Conservation (phyloP, 495 filamentous ascomycete genomes). For the Aspergillus ostianus region DNA sequence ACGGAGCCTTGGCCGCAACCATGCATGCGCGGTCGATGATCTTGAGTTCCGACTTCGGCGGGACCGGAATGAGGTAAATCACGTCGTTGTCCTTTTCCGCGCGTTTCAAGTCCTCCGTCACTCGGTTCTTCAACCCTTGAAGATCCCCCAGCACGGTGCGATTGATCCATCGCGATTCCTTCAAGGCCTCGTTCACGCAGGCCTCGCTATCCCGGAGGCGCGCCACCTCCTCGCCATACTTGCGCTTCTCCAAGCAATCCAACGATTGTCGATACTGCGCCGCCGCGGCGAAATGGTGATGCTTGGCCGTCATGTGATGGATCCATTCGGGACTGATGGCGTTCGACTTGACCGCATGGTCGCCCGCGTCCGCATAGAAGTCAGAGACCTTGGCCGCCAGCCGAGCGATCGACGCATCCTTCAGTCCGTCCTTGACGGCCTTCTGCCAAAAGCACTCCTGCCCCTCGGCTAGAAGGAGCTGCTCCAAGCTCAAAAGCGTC, state of each 20-base stretch:
- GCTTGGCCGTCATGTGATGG: conserved; percentile 95
- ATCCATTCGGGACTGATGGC: conserved; percentile 95
- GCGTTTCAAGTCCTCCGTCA: conserved; percentile 83
- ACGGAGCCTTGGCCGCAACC: conserved; percentile 77
- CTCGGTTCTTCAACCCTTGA: conserved; percentile 75
- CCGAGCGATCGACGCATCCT: conserved; percentile 87
- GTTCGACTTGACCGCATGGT: conserved; percentile 82
- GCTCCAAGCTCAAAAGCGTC: conserved; percentile 78
- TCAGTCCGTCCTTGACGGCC: conserved; percentile 89
- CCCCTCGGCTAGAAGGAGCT: conserved; percentile 84
- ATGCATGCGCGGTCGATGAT: conserved; percentile 83
- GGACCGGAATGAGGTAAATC: conserved; percentile 83
- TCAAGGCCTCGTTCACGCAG: conserved; percentile 83
- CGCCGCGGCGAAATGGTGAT: conserved; percentile 95
- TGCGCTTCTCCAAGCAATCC: conserved; percentile 89
- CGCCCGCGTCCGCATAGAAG: conserved; percentile 80
- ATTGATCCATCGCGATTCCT: conserved; percentile 82
- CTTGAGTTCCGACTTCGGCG: conserved; percentile 84
- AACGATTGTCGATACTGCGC: conserved; percentile 93
- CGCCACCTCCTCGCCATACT: conserved; percentile 95
- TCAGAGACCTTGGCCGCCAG: conserved; percentile 91
- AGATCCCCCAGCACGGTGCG: conserved; percentile 80
- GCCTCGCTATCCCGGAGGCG: conserved; percentile 75
- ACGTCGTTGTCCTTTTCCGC: conserved; percentile 96
- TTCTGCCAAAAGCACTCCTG: conserved; percentile 99